Evolutionary conservation across 73 alveolate genomes (phyloP), one percentile per base, ranked within the genome.

Genomic region (Paramecium sonneborni): DNA sequence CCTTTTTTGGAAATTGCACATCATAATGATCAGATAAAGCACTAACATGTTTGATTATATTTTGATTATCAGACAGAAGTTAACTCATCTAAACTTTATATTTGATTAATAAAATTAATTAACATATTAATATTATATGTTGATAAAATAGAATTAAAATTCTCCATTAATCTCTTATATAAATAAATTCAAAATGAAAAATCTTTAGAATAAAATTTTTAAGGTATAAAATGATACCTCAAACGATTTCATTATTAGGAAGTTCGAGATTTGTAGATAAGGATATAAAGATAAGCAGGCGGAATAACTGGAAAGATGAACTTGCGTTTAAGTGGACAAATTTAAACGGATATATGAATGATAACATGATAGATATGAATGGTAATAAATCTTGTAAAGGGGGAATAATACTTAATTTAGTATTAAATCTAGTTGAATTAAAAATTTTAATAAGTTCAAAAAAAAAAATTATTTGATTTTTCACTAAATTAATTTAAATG

Each of bases 21-120:
- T 62, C 84, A 21, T 62, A 43, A 62, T 62, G 24, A 62, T 62
- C 84, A 30, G 84, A 62, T 62, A 62, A 62, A 14, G 20, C 84
- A 0, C 20, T 26, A 12, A 23, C 84, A 7, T 62, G 34, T 5
- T 18, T 15, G 6, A 5, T n/a, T 3, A 18, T n/a, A 52, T 52
- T 52, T 52, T 52, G 30, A 52, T 1, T 52, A 52, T 52, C 18
- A 18, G 68, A 52, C 34, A 52, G 18, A 28, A 52, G 34, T 9
- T 52, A 12, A 9, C 30, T 52, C 68, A 52, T 52, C 18, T 52
- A 52, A 62, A 62, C 39, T 62, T 62, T 23, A 23, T 44, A 62
- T 43, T 62, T 62, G 84, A 32, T 5, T 62, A 52, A 52, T 52
- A n/a, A 52, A 52, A 52, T 52, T 52, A 52, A n/a, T 52, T 52